These are phyloP conservation scores for Penicillium subrubescens DNA, from an alignment of 495 filamentous ascomycete genomes.

Conservation along the genomic window DNA sequence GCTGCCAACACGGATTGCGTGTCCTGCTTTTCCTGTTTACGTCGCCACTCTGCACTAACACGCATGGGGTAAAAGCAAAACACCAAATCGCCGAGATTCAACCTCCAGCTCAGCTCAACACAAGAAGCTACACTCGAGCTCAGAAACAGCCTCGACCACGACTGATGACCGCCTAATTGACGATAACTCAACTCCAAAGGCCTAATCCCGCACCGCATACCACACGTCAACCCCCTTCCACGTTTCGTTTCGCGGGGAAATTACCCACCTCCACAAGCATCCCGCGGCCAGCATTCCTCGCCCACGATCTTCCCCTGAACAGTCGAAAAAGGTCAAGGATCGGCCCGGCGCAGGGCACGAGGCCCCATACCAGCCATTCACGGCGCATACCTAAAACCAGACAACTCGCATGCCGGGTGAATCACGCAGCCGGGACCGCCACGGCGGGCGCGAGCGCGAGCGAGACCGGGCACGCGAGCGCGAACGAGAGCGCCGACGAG, in stretches of 20 bases:
- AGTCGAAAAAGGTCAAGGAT: slow-evolving; percentile 8
- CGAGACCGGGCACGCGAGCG: slow-evolving; percentile 39
- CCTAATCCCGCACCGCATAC: not conserved
- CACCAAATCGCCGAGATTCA: slow-evolving; percentile 15
- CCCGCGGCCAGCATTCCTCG: slow-evolving; percentile 5
- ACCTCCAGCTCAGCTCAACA: not conserved
- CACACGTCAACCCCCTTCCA: not conserved
- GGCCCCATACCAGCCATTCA: slow-evolving; percentile 4
- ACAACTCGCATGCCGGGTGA: slow-evolving; percentile 40
- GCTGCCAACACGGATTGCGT: slow-evolving; percentile 3
- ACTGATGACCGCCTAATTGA: not conserved
- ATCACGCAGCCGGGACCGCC: slow-evolving; percentile 44
- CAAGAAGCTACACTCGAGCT: not conserved
- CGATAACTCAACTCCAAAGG: not conserved
- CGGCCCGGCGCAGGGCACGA: not conserved
- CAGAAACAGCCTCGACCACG: not conserved
- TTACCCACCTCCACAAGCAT: too few relatives aligned
- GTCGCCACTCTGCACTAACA: slow-evolving; percentile 12
- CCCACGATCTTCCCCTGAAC: slow-evolving; percentile 5
- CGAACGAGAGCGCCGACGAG: slow-evolving; percentile 22
- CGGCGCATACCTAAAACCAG: not conserved
- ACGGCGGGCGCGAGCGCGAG: slow-evolving; percentile 31
- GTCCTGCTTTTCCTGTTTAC: not conserved
- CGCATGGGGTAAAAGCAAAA: slow-evolving; percentile 32
- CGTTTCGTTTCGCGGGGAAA: slow-evolving; percentile 15